phyloP scores from a whole-genome alignment of 495 filamentous ascomycete genomes.

The Penicillium antarcticum region DNA sequence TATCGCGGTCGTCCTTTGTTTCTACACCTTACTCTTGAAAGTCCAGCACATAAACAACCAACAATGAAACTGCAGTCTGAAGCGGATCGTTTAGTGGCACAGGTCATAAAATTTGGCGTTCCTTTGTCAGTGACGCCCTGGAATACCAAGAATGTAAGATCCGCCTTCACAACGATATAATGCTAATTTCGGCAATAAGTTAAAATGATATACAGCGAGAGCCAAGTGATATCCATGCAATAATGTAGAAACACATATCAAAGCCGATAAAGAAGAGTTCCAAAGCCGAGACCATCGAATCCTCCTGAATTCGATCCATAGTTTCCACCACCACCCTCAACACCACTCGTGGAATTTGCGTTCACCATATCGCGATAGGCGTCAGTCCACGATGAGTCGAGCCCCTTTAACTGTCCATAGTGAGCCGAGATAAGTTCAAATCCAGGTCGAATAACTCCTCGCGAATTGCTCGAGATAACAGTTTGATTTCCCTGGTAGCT shows the following conservation, averaged over 20 bases:
- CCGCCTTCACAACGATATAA: too few species aligned
- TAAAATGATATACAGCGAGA: too few species aligned
- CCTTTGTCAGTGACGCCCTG: too few species aligned
- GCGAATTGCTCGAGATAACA: slow-evolving; percentile 23
- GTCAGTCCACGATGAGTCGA: slow-evolving; percentile 31
- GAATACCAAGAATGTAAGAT: too few species aligned
- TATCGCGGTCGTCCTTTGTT: too few species aligned
- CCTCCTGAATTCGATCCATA: slow-evolving; percentile 32
- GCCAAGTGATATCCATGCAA: too few species aligned
- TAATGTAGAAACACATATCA: background rate
- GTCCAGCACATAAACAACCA: too few species aligned
- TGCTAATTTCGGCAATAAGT: too few species aligned
- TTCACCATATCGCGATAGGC: slow-evolving; percentile 28
- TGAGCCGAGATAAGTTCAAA: slow-evolving; percentile 42
- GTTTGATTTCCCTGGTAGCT: slow-evolving; percentile 33
- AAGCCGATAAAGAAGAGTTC: slow-evolving; percentile 30
- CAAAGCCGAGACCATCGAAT: slow-evolving; percentile 36
- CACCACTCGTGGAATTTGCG: slow-evolving; percentile 20
- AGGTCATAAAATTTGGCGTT: too few species aligned
- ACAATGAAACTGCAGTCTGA: too few species aligned
- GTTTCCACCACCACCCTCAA: slow-evolving; percentile 35
- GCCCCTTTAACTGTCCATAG: slow-evolving; percentile 32
- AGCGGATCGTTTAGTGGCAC: too few species aligned
- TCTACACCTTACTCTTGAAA: too few species aligned
- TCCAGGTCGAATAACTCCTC: slow-evolving; percentile 32